These are phyloP conservation scores for Rubia yunnanensis DNA, from an alignment of 257 asterid species.

Conservation along the genomic window DNA sequence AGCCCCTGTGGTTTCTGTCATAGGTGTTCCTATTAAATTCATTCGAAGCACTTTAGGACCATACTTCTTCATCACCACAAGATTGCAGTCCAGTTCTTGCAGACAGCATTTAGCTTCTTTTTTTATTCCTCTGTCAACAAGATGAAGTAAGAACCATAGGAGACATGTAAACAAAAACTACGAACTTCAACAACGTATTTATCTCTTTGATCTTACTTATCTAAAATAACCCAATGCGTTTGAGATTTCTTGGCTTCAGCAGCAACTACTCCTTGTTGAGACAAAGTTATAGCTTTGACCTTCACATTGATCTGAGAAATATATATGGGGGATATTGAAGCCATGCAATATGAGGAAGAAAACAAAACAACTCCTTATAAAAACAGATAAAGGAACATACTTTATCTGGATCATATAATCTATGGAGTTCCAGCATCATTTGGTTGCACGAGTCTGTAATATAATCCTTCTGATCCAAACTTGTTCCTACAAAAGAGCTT, in stretches of 20 bases:
- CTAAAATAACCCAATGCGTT: constrained; percentile 74
- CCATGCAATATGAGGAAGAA: background rate
- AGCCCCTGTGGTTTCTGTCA: constrained; percentile 14
- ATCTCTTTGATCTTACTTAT: constrained; percentile 47
- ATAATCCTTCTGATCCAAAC: constrained; percentile 57
- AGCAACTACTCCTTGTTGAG: constrained; percentile 62
- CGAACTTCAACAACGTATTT: constrained; percentile 6
- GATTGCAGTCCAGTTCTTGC: constrained; percentile 71
- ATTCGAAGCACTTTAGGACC: constrained; percentile 65
- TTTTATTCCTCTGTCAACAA: constrained; percentile 43
- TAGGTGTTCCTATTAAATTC: constrained; percentile 48
- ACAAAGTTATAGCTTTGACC: constrained; percentile 54
- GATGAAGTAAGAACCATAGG: background rate
- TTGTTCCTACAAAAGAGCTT: constrained; percentile 43
- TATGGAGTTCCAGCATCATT: constrained; percentile 57
- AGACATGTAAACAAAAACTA: background rate
- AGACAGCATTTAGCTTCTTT: constrained; percentile 60
- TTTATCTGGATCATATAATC: constrained; percentile 52
- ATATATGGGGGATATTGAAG: constrained; percentile 1
- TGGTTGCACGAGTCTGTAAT: constrained; percentile 50
- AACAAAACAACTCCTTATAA: background rate
- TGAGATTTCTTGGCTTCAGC: constrained; percentile 64
- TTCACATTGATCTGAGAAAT: constrained; percentile 49
- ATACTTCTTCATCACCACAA: constrained; percentile 49
- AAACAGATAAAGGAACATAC: constrained; percentile 22